Conservation (phyloP, 2,329 filamentous ascomycete genomes). For the Pseudonectria buxi region DNA sequence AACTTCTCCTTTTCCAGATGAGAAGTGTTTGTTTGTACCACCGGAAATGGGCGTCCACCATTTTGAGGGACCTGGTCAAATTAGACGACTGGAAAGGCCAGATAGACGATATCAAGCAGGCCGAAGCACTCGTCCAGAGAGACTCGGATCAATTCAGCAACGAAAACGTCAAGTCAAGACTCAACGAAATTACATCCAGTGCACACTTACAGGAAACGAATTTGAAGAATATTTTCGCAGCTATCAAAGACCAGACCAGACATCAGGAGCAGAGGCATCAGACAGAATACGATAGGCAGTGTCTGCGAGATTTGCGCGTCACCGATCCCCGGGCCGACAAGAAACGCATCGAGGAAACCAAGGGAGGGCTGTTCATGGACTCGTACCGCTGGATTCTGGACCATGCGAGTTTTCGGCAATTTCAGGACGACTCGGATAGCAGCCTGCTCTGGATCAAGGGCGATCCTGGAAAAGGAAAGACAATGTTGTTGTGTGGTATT, state of each 20-base stretch:
- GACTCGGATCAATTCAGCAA: conserved; percentile 12
- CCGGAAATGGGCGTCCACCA: conserved; percentile 18
- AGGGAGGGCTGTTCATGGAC: conserved; percentile 27
- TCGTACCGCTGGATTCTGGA: conserved; percentile 31
- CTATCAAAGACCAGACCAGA: conserved; percentile 11
- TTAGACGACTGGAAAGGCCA: conserved; percentile 29
- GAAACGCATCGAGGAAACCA: conserved; percentile 26
- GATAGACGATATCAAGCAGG: conserved; percentile 21
- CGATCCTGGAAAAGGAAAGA: conserved; percentile 37
- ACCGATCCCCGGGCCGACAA: conserved; percentile 31
- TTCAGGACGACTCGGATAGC: conserved; percentile 2
- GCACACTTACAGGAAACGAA: neutral
- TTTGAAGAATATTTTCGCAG: conserved; percentile 5
- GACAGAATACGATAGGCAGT: conserved; percentile 12
- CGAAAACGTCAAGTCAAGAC: conserved; percentile 4
- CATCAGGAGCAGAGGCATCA: conserved; percentile 2
- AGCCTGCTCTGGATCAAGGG: conserved; percentile 32
- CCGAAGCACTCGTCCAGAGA: conserved; percentile 16
- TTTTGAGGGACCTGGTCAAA: conserved; percentile 24
- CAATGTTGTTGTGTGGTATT: conserved; percentile 35
- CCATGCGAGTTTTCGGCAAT: conserved; percentile 13
- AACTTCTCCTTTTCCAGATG: conserved; percentile 34
- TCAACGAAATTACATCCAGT: conserved; percentile 7
- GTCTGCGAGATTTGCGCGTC: conserved; percentile 14
- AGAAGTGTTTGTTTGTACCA: conserved; percentile 33